These are phyloP conservation scores for Neonectria ditissima DNA, from an alignment of 2,329 filamentous ascomycete species.

Conservation along the genomic window DNA sequence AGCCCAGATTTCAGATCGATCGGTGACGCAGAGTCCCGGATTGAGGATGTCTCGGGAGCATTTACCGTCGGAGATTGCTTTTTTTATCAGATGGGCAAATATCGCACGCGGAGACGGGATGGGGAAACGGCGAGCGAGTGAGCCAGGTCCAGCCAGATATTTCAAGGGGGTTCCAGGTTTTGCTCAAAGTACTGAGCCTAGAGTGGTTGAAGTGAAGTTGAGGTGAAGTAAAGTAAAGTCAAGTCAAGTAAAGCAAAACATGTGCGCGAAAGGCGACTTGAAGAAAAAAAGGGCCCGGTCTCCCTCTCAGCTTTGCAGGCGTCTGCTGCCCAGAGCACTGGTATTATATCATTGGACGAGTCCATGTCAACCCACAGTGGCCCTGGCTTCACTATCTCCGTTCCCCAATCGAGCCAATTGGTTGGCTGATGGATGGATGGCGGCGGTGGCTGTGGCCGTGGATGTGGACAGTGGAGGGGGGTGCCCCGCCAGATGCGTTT, in stretches of 20 bases:
- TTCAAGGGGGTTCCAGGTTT: neutral
- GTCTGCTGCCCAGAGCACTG: neutral
- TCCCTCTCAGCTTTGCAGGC: neutral
- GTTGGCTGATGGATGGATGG: slow-evolving; percentile 36
- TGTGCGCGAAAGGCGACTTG: neutral
- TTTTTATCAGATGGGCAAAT: neutral
- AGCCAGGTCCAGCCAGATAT: neutral
- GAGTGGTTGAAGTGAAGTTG: neutral
- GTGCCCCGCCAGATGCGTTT: slow-evolving; percentile 21
- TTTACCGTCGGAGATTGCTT: neutral
- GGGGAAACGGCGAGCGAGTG: neutral
- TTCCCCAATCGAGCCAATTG: slow-evolving; percentile 24
- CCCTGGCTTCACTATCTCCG: slow-evolving; percentile 19
- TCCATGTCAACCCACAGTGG: neutral
- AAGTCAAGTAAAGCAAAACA: too few relatives aligned
- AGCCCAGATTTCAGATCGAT: neutral
- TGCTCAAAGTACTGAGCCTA: neutral
- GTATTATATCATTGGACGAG: neutral
- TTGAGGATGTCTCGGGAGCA: neutral
- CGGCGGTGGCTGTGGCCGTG: slow-evolving; percentile 23
- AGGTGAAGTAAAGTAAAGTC: neutral
- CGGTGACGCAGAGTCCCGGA: slow-evolving; percentile 2
- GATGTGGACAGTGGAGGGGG: slow-evolving; percentile 1
- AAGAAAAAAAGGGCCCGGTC: neutral
- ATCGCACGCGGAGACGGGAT: neutral